Evolutionary conservation across 2,329 filamentous ascomycete species (phyloP), one percentile per base, ranked within the genome.

Genomic region (Penicillium sp.): DNA sequence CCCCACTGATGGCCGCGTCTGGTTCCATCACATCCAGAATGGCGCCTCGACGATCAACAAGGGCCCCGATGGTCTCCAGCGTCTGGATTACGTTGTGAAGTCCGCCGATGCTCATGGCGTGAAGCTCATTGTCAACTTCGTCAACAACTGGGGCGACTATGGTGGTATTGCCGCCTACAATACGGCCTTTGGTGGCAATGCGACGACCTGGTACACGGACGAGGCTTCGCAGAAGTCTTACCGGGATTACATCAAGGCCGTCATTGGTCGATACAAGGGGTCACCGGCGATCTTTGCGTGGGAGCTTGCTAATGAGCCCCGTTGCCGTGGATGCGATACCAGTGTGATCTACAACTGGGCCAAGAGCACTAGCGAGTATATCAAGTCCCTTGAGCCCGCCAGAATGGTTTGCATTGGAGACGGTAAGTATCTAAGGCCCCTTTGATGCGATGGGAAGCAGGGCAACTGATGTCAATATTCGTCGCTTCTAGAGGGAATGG

Each of bases 141-240:
- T 89, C 57, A 90, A 90, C 75, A 85, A 89, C 75, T 90, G 87
- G 87, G 78, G 77, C 49, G 88, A 90, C 67, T 89, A 87, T 49
- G 87, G 87, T 19, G 86, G 87, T 50, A 87, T 88, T 76, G 77
- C 79, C 14, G 82, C 83, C 1, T 88, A 88, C 65, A 80, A 81
- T 47, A 75, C 71, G 16, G 83, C 81, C 2, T 87, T 84, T 56
- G 85, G 83, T 36, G 82, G 81, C 50, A 71, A 71, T 56, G 78
- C 83, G 59, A 77, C 77, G 14, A 75, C 76, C 7, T 89, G 85
- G 81, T 89, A 87, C 73, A 84, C 81, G 22, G 81, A 83, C 63
- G 66, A 76, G 0, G 73, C 74, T 0, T 81, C 81, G 9, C 84
- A 87, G 71, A 67, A 76, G 0, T 82, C 86, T 57, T 90, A 90